Evolutionary conservation across 345 rosid genomes (phyloP).

Genomic region (Arabidopsis arenosa): DNA sequence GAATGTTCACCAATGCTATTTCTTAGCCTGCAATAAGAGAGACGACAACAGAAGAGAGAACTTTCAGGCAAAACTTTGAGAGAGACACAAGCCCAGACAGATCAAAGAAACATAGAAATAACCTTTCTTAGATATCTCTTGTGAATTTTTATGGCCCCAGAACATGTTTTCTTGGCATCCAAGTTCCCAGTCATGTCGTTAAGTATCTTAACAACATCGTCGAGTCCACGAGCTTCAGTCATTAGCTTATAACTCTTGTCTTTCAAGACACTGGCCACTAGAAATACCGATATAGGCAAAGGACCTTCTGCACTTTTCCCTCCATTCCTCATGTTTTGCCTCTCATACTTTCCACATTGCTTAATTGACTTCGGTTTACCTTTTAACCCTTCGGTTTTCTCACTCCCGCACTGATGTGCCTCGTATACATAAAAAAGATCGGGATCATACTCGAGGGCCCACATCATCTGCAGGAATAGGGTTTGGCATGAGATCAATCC

Average conservation of each 20-base stretch:
- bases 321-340: conserved; percentile 77
- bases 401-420: conserved; percentile 52
- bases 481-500: conserved; percentile 16
- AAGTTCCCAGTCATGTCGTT: conserved; percentile 88
- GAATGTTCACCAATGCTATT: conserved; percentile 37
- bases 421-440: conserved; percentile 70
- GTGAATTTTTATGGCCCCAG: conserved; percentile 91
- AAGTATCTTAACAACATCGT: conserved; percentile 93
- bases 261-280: conserved; percentile 95
- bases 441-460: conserved; percentile 99
- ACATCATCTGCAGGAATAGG: conserved; percentile 79
- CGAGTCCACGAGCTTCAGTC: conserved; percentile 92
- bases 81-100: background rate
- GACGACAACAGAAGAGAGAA: conserved; percentile 8
- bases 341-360: conserved; percentile 86
- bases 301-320: conserved; percentile 61
- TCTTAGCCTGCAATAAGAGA: conserved; percentile 51
- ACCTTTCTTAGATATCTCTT: conserved; percentile 90
- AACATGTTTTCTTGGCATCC: conserved; percentile 92
- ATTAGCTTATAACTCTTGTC: conserved; percentile 83
- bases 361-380: conserved; percentile 66
- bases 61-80: conserved; percentile 20
- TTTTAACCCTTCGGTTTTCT: conserved; percentile 58
- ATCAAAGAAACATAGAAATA: conserved; percentile 22
- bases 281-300: conserved; percentile 90